Evolutionary conservation across 2,329 filamentous ascomycete species (phyloP).

Genomic region (Aphanoascus verrucosus): DNA sequence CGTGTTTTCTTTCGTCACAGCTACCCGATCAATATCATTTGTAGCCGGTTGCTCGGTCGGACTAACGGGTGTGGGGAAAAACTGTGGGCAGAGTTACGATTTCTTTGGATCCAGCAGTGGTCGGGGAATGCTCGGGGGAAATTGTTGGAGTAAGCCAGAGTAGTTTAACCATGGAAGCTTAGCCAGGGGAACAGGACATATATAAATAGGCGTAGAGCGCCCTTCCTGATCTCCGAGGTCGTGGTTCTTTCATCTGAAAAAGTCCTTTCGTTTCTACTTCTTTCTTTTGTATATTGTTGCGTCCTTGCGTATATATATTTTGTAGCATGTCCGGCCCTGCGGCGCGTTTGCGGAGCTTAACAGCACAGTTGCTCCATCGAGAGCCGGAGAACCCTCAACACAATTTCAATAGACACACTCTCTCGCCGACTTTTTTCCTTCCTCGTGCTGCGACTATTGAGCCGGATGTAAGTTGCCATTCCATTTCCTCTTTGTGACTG

Average conservation of each 20-base stretch:
- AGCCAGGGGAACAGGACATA: too few species aligned
- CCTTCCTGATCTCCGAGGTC: too few species aligned
- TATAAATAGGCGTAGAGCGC: too few species aligned
- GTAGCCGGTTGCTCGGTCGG: slow-evolving; percentile 7
- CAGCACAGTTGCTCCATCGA: slow-evolving; percentile 23
- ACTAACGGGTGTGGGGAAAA: slow-evolving; percentile 7
- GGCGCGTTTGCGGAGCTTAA: slow-evolving; percentile 23
- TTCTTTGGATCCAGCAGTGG: neutral
- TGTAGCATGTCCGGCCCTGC: slow-evolving; percentile 24
- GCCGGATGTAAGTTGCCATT: slow-evolving; percentile 48
- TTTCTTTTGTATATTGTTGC: neutral
- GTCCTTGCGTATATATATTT: too few species aligned
- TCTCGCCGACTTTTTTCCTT: slow-evolving; percentile 80
- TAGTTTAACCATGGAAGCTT: too few species aligned
- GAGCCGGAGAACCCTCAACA: slow-evolving; percentile 20
- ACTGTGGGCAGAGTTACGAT: neutral
- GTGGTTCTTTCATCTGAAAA: too few species aligned
- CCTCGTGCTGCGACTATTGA: slow-evolving; percentile 80
- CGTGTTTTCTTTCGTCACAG: neutral
- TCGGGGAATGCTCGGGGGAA: slow-evolving; percentile 6
- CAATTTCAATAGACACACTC: slow-evolving; percentile 39
- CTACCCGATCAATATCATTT: neutral
- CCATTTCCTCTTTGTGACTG: neutral
- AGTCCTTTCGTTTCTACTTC: neutral
- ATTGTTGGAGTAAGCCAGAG: neutral